Base-by-base conservation (phyloP, 139 green algal genomes). In the Micromonas commoda region DNA sequence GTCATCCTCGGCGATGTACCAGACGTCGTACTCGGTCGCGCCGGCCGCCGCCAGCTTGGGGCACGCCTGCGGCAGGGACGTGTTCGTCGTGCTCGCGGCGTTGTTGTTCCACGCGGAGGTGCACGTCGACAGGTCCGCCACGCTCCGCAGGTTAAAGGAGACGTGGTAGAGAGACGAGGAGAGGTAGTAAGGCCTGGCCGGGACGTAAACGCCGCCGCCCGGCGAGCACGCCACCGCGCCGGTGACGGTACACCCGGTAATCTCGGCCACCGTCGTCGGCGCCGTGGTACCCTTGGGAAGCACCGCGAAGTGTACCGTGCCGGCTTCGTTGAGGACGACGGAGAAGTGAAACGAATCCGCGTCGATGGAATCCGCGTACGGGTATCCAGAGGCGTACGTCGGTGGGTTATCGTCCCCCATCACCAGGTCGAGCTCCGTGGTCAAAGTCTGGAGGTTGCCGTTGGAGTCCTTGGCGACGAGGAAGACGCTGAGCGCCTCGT, bases 11-110 rank as follows among this genome's bases (percentile, higher is more conserved):
- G 20, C n/a, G 5, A 31, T 21, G 21, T 53, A 13, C 13, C 51
- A 73, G 26, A 73, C 28, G 20, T 73, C n/a, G 66, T 73, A 73
- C 6, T n/a, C n/a, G n/a, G n/a, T n/a, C n/a, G n/a, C n/a, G n/a
- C n/a, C n/a, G n/a, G n/a, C n/a, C n/a, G n/a, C n/a, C n/a, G n/a
- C n/a, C n/a, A n/a, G n/a, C n/a, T n/a, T n/a, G n/a, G n/a, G n/a
- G n/a, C n/a, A n/a, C n/a, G n/a, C n/a, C n/a, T n/a, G n/a, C n/a
- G n/a, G n/a, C n/a, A n/a, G n/a, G n/a, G n/a, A n/a, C n/a, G n/a
- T n/a, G n/a, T n/a, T n/a, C n/a, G n/a, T n/a, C n/a, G n/a, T n/a
- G n/a, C n/a, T n/a, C n/a, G n/a, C n/a, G n/a, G n/a, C n/a, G n/a
- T n/a, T n/a, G n/a, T n/a, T n/a, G n/a, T n/a, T n/a, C n/a, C n/a